phyloP scores from a whole-genome alignment of 73 alveolate species.

The Strombidium stylifer region DNA sequence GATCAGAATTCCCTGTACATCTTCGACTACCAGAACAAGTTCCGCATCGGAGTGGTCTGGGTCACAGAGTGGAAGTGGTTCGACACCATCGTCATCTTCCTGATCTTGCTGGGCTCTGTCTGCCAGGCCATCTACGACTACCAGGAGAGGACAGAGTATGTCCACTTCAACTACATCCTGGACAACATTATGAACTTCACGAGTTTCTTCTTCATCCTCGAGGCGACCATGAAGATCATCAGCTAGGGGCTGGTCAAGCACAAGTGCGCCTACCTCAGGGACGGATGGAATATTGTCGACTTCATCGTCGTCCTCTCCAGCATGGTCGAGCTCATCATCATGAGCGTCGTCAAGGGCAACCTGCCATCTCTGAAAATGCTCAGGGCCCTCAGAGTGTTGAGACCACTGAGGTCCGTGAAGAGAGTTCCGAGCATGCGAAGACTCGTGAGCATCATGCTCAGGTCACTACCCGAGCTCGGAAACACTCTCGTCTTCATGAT shows the following conservation, averaged over 20 bases:
- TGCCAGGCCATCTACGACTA: slow-evolving; percentile 25
- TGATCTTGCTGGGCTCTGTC: slow-evolving; percentile 15
- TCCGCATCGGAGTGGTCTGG: neutral
- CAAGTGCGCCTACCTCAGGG: slow-evolving; percentile 12
- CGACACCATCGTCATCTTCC: slow-evolving; percentile 11
- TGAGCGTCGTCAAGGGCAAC: no score
- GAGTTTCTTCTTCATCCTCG: slow-evolving; percentile 24
- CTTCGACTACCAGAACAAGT: neutral
- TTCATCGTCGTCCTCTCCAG: slow-evolving; percentile 40
- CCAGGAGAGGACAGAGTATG: slow-evolving; percentile 2
- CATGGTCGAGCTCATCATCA: slow-evolving; percentile 26
- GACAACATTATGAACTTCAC: slow-evolving; percentile 12
- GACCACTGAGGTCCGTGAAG: slow-evolving; percentile 69
- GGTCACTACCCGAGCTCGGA: slow-evolving; percentile 62
- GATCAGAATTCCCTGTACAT: neutral
- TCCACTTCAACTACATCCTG: neutral
- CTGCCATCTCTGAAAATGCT: slow-evolving; percentile 51
- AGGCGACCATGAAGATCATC: slow-evolving; percentile 11
- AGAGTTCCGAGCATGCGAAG: slow-evolving; percentile 61
- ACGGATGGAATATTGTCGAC: slow-evolving; percentile 51
- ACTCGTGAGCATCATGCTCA: slow-evolving; percentile 48
- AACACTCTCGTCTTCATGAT: slow-evolving; percentile 54
- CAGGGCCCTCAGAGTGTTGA: slow-evolving; percentile 63
- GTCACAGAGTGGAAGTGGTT: slow-evolving; percentile 18
- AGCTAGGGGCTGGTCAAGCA: slow-evolving; percentile 21